These are phyloP conservation scores for Fusarium subtropicale DNA, from an alignment of 2,329 filamentous ascomycete species.

Conservation along the genomic window DNA sequence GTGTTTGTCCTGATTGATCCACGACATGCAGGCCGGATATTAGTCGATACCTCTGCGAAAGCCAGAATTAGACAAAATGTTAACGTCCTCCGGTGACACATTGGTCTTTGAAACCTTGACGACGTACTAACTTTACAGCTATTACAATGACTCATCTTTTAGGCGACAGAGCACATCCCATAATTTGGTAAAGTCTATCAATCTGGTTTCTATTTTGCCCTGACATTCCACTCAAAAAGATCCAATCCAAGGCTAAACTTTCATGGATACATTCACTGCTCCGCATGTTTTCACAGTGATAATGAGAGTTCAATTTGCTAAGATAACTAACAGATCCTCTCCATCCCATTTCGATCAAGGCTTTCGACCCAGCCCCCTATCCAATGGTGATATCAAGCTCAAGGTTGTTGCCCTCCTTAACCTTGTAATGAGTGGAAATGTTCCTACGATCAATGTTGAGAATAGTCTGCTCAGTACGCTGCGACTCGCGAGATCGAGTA, in stretches of 20 bases:
- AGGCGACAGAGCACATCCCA: background rate
- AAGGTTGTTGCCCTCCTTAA: constrained; percentile 30
- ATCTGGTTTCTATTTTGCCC: background rate
- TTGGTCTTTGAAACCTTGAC: too few species aligned
- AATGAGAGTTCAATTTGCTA: background rate
- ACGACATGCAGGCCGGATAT: too few species aligned
- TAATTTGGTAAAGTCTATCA: background rate
- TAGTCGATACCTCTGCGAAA: too few species aligned
- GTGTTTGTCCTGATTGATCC: too few species aligned
- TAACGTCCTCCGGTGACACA: too few species aligned
- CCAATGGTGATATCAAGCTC: constrained; percentile 38
- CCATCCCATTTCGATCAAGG: background rate
- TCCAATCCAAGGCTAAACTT: background rate
- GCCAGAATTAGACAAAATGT: too few species aligned
- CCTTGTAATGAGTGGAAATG: constrained; percentile 31
- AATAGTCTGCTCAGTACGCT: constrained; percentile 31
- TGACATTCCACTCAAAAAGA: background rate
- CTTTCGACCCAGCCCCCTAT: background rate
- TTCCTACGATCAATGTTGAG: constrained; percentile 34
- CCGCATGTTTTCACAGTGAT: background rate
- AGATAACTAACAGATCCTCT: background rate
- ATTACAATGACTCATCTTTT: background rate
- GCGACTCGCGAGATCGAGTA: constrained; percentile 15
- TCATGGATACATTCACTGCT: background rate
- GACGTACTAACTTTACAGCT: background rate